Evolutionary conservation across 768 basidiomycete genomes (phyloP).

Genomic region (Lentinula sp.): DNA sequence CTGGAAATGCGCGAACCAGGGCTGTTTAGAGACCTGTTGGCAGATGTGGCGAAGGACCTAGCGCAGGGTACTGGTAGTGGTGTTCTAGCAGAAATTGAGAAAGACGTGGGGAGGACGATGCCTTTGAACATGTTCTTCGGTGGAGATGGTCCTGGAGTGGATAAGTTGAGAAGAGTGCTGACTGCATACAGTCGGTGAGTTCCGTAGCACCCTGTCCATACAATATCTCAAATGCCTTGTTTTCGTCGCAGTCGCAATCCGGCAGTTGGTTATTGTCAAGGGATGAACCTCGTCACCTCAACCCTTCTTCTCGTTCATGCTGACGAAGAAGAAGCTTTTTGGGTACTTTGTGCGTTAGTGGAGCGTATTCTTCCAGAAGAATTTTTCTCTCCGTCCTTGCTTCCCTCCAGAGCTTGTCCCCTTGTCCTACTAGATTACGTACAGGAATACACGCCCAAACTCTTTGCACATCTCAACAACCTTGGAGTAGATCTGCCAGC

Average conservation of each 20-base stretch:
- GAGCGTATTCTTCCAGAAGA: conserved; percentile 86
- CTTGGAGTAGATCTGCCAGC: conserved; percentile 89
- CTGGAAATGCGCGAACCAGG: conserved; percentile 92
- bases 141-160: conserved; percentile 91
- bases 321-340: conserved; percentile 96
- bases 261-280: conserved; percentile 89
- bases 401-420: conserved; percentile 93
- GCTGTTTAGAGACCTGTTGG: conserved; percentile 79
- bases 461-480: conserved; percentile 68
- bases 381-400: conserved; percentile 89
- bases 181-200: conserved; percentile 87
- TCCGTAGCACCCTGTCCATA: not conserved
- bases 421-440: conserved; percentile 87
- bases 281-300: conserved; percentile 94
- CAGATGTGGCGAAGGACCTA: conserved; percentile 23
- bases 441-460: conserved; percentile 65
- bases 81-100: conserved; percentile 83
- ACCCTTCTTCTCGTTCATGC: conserved; percentile 90
- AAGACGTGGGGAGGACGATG: conserved; percentile 90
- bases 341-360: conserved; percentile 86
- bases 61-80: conserved; percentile 31
- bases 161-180: conserved; percentile 86
- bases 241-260: conserved; percentile 69
- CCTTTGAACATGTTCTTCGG: conserved; percentile 96
- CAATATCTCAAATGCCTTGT: no score